Evolutionary conservation across 1,139 yeast genomes (phyloP).

Genomic region (Kodamaea sp.): DNA sequence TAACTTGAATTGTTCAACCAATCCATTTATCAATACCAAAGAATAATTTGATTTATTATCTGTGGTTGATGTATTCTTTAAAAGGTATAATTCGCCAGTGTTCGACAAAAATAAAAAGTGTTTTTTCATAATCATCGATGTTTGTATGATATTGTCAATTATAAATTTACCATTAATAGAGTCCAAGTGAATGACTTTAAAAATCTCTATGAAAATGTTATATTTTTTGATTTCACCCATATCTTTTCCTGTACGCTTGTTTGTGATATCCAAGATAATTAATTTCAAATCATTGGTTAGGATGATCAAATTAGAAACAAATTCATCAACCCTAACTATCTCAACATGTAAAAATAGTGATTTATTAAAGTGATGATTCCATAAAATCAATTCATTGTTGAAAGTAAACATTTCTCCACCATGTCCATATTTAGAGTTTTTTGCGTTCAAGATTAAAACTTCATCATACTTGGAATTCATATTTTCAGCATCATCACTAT

Average conservation of each 20-base stretch:
- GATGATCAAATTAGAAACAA: slow-evolving; percentile 23
- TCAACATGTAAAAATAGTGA: slow-evolving; percentile 26
- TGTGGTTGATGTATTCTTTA: slow-evolving; percentile 28
- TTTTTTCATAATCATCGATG: slow-evolving; percentile 26
- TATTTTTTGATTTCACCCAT: slow-evolving; percentile 15
- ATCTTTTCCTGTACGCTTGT: slow-evolving; percentile 6
- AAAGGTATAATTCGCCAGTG: slow-evolving; percentile 38
- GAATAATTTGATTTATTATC: slow-evolving; percentile 28
- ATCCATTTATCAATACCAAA: slow-evolving; percentile 28
- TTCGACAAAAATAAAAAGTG: slow-evolving; percentile 36
- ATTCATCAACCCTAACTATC: slow-evolving; percentile 13
- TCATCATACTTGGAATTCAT: slow-evolving; percentile 29
- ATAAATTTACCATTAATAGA: slow-evolving; percentile 28
- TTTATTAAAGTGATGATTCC: slow-evolving; percentile 38
- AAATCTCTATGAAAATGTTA: slow-evolving; percentile 30
- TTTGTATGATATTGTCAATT: slow-evolving; percentile 23
- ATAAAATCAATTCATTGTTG: slow-evolving; percentile 38
- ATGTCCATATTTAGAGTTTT: slow-evolving; percentile 31
- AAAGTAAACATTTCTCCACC: slow-evolving; percentile 32
- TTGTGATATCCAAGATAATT: slow-evolving; percentile 29
- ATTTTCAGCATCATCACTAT: slow-evolving; percentile 11
- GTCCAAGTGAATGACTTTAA: slow-evolving; percentile 36
- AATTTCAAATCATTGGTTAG: slow-evolving; percentile 31
- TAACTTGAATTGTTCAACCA: slow-evolving; percentile 34
- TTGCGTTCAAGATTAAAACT: slow-evolving; percentile 34